Base-by-base conservation (phyloP, 2,329 filamentous ascomycete species). In the Aspergillaceae sp. region DNA sequence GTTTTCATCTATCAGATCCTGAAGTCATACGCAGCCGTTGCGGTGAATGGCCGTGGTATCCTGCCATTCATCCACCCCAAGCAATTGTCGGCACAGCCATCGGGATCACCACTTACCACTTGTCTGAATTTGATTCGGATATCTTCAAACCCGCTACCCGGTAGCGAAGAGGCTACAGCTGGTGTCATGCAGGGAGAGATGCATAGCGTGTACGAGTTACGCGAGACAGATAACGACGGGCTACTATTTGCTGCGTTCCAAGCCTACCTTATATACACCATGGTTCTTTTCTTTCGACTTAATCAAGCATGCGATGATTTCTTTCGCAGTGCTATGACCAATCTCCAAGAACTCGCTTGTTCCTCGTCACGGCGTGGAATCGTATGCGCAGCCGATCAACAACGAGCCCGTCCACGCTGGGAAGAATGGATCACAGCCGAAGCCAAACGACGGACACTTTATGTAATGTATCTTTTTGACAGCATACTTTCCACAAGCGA, bases 391-490 rank as follows among this genome's bases (percentile, higher is more conserved):
- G 67, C 68, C 2, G 75, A 77, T 45, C 60, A 61, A 32, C 50
- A 59, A 4, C 57, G 57, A 2, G 44, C 56, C 0, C 65, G 69
- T 2, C 75, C 75, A 0, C 56, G 51, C 7, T 78, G 75, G 76
- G 74, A 76, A 44, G 59, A 65, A 2, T 80, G 76, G 77, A 70
- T 77, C 3, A 57, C 74, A 0, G 68, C 73, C 0, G 74, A 77
- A 47, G 68, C 76, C 0, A 79, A 76, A 47, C 65, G 75, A 4
- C 65, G 77, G 9, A 73, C 74, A 0, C 45, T 80, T 0, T 78
- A 67, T 47, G 66, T 68, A 1, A 74, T 77, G 69, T 79, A 77
- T 44, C 60, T 79, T 7, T 72, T 79, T 37, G 75, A 79, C 49
- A 76, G 70, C 44, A 56, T 76, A 0, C 64, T 78, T 1, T 68